Evolutionary conservation across 2,329 filamentous ascomycete genomes (phyloP).

Genomic region (Bipolaris bicolor): DNA sequence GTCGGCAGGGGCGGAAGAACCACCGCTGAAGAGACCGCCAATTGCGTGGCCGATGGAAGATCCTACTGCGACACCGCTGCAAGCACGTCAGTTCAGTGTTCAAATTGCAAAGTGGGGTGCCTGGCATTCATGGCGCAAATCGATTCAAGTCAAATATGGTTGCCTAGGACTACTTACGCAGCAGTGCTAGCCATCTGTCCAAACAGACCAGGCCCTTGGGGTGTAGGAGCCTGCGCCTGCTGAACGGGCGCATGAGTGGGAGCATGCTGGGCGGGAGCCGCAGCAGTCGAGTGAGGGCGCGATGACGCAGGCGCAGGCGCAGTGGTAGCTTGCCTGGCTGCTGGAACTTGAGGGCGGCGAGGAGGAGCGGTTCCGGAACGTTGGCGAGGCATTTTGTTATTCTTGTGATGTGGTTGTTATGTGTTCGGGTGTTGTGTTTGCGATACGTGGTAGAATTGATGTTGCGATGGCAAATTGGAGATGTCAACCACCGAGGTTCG

Average conservation of each 20-base stretch:
- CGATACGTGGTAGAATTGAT: slow-evolving; percentile 5
- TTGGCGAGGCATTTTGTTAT: slow-evolving; percentile 55
- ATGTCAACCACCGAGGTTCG: slow-evolving; percentile 31
- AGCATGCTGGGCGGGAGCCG: slow-evolving; percentile 46
- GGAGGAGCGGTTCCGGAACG: slow-evolving; percentile 54
- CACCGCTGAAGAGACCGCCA: slow-evolving; percentile 83
- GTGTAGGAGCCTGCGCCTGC: slow-evolving; percentile 49
- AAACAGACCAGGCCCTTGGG: slow-evolving; percentile 81
- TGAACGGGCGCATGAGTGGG: slow-evolving; percentile 59
- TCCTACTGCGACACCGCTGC: slow-evolving; percentile 92
- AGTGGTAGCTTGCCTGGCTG: slow-evolving; percentile 60
- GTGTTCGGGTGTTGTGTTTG: slow-evolving; percentile 3
- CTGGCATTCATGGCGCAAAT: background rate
- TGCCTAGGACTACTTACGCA: slow-evolving; percentile 70
- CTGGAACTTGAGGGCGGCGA: slow-evolving; percentile 52
- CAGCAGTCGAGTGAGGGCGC: slow-evolving; percentile 71
- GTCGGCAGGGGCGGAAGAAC: slow-evolving; percentile 64
- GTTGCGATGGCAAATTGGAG: slow-evolving; percentile 25
- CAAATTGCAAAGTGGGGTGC: background rate
- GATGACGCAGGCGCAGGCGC: slow-evolving; percentile 47
- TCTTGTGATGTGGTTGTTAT: slow-evolving; percentile 13
- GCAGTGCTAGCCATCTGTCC: slow-evolving; percentile 98
- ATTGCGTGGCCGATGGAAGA: slow-evolving; percentile 95
- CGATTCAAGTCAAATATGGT: background rate
- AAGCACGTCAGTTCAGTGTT: slow-evolving; percentile 4